A percentile compares a stretch with the other conserved stretches of the same genome.
Conservation (phyloP, 176 grass and related monocot genomes). For the Carex kokanica region DNA sequence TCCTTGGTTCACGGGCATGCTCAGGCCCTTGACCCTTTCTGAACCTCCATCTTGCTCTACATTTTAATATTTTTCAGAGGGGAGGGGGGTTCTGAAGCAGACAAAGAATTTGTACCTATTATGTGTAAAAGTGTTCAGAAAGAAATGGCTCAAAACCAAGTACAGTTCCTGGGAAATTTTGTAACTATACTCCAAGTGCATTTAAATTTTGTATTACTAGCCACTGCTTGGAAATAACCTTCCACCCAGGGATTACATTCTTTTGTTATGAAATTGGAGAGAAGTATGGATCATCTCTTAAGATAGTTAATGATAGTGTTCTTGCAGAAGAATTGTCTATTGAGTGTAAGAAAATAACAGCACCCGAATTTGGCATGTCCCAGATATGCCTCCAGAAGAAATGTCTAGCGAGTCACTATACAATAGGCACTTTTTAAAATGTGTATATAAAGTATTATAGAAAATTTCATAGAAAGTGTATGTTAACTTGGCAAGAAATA, state of each 20-base stretch:
- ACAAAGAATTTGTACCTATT: too few species aligned
- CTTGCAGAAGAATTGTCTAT: neutral
- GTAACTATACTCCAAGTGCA: too few species aligned
- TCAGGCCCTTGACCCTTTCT: neutral
- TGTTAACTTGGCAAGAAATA: too few species aligned
- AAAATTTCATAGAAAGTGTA: neutral
- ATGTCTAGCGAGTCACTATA: neutral
- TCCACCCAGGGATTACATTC: neutral
- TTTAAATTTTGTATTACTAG: too few species aligned
- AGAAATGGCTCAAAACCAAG: too few species aligned
- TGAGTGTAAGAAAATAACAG: neutral
- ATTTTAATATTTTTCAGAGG: too few species aligned
- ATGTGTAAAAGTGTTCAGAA: too few species aligned
- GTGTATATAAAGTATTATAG: neutral
- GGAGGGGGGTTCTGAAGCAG: too few species aligned
- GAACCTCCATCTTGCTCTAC: too few species aligned
- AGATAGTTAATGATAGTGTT: neutral
- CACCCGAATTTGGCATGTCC: neutral
- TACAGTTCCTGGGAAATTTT: too few species aligned
- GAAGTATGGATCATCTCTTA: neutral
- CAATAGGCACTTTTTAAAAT: neutral
- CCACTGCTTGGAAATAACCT: too few species aligned
- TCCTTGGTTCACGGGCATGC: neutral
- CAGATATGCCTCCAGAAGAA: neutral
- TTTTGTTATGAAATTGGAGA: neutral